phyloP scores from a whole-genome alignment of 1,284 basidiomycete genomes.

The Chondrostereum purpureum region DNA sequence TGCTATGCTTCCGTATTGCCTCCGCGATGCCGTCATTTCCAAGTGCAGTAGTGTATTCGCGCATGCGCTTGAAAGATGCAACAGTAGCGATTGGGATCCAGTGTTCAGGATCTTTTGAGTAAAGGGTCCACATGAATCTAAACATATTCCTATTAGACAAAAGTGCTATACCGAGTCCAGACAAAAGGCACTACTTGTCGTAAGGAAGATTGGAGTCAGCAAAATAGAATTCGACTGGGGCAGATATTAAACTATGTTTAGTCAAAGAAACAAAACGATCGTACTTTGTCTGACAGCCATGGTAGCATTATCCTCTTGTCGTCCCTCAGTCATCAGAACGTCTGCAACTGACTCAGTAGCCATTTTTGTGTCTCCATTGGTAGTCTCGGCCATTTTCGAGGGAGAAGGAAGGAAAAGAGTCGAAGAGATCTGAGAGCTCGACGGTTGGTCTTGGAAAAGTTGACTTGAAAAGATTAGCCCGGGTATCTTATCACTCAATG shows the following conservation, averaged over 20 bases:
- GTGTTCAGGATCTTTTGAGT: constrained; percentile 73
- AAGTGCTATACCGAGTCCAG: not conserved
- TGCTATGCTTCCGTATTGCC: constrained; percentile 54
- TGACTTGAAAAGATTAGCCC: too few relatives aligned
- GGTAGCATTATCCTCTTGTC: constrained; percentile 10
- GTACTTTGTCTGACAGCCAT: constrained; percentile 14
- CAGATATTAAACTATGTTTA: too few relatives aligned
- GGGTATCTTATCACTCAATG: too few relatives aligned
- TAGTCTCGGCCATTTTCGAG: not conserved
- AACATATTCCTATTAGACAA: constrained; percentile 1
- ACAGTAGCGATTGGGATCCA: constrained; percentile 90
- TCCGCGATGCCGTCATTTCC: constrained; percentile 64
- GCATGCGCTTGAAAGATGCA: constrained; percentile 95
- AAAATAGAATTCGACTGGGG: constrained; percentile 94
- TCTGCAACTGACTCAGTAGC: constrained; percentile 6
- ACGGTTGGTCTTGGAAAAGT: too few relatives aligned
- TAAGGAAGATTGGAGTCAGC: constrained; percentile 94
- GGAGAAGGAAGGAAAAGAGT: not conserved
- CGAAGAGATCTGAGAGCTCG: too few relatives aligned
- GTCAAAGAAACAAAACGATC: constrained; percentile 2
- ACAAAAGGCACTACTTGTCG: constrained; percentile 71
- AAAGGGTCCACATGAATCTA: constrained; percentile 93
- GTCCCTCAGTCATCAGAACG: constrained; percentile 12
- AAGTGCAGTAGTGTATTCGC: constrained; percentile 48
- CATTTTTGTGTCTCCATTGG: not conserved